Conservation (phyloP, 2,329 filamentous ascomycete genomes). For the Aspergillus puulaauensis region DNA sequence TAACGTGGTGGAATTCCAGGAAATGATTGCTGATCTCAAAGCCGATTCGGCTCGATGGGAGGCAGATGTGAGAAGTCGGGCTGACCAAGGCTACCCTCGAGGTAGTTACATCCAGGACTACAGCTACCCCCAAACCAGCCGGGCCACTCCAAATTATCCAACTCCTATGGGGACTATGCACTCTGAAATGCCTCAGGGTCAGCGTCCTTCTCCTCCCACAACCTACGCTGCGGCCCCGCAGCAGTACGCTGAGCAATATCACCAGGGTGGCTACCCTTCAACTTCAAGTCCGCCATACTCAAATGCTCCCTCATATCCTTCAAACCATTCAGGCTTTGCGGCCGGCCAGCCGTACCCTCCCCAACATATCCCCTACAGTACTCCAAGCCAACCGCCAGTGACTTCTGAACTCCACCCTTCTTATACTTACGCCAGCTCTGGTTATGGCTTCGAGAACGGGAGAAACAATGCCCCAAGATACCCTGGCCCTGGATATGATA, state of each 20-base stretch:
- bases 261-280: conserved; percentile 31
- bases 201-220: conserved; percentile 38
- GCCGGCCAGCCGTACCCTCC: conserved; percentile 36
- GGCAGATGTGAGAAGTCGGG: conserved; percentile 41
- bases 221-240: conserved; percentile 37
- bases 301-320: conserved; percentile 31
- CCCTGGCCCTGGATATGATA: conserved; percentile 42
- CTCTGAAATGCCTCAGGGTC: conserved; percentile 39
- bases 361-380: conserved; percentile 34
- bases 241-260: conserved; percentile 37
- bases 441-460: conserved; percentile 38
- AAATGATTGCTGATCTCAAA: conserved; percentile 57
- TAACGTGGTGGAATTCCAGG: conserved; percentile 36
- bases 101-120: conserved; percentile 43
- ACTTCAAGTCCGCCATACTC: conserved; percentile 36
- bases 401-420: conserved; percentile 40
- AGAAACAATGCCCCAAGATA: conserved; percentile 43
- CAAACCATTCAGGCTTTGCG: conserved; percentile 36
- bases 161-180: conserved; percentile 32
- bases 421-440: conserved; percentile 38
- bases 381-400: conserved; percentile 36
- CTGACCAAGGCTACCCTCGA: conserved; percentile 42
- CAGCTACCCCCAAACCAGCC: conserved; percentile 39
- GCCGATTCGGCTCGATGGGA: conserved; percentile 55
- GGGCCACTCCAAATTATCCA: conserved; percentile 37